Evolutionary conservation across 495 filamentous ascomycete species (phyloP).

Genomic region (Mycothermus thermophilus): DNA sequence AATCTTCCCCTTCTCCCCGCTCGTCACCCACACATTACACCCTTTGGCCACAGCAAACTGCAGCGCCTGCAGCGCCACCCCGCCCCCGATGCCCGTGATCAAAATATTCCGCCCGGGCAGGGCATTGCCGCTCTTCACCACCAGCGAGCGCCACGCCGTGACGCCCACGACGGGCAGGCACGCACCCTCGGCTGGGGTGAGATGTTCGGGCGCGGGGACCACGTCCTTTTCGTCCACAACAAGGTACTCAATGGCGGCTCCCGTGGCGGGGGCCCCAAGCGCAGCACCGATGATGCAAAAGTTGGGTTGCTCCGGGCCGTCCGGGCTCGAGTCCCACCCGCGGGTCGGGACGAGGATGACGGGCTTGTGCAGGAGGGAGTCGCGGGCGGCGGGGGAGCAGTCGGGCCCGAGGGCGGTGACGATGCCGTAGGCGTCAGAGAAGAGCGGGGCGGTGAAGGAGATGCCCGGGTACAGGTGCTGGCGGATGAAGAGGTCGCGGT

Average conservation of each 20-base stretch:
- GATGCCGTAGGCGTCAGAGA: constrained; percentile 64
- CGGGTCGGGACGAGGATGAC: constrained; percentile 61
- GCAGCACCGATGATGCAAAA: constrained; percentile 66
- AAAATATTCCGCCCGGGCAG: constrained; percentile 48
- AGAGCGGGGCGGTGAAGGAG: constrained; percentile 58
- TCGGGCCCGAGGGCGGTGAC: constrained; percentile 49
- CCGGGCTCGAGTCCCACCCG: constrained; percentile 58
- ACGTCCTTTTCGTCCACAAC: constrained; percentile 57
- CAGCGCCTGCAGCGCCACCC: constrained; percentile 58
- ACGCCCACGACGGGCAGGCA: constrained; percentile 69
- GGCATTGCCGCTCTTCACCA: constrained; percentile 53
- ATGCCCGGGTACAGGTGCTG: constrained; percentile 79
- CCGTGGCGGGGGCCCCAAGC: constrained; percentile 42
- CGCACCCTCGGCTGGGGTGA: constrained; percentile 58
- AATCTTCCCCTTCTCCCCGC: constrained; percentile 50
- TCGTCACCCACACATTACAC: constrained; percentile 55
- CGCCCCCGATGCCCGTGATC: constrained; percentile 68
- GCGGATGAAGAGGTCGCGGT: constrained; percentile 83
- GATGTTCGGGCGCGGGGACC: constrained; percentile 57
- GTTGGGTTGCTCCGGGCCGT: constrained; percentile 54
- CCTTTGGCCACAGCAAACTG: constrained; percentile 55
- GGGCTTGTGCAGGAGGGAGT: constrained; percentile 40
- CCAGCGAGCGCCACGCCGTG: constrained; percentile 75
- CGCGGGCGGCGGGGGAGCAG: constrained; percentile 19
- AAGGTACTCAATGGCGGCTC: constrained; percentile 57